Conservation (phyloP, 2,329 filamentous ascomycete genomes). For the Microcera coccophila region DNA sequence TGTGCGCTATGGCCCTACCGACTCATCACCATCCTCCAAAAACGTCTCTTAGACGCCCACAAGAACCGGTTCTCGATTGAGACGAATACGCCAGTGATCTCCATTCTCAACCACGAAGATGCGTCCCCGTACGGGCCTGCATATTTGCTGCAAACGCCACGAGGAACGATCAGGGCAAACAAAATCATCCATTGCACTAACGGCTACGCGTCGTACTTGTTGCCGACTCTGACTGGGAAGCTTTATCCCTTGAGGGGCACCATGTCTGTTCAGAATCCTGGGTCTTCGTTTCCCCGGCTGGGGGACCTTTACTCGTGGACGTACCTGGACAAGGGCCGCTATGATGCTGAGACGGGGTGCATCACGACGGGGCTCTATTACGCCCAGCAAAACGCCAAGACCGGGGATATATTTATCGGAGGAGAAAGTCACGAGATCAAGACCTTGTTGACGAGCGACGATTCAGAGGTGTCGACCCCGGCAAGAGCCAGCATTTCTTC, state of each 20-base stretch:
- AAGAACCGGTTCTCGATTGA: conserved; percentile 31
- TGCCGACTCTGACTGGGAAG: conserved; percentile 43
- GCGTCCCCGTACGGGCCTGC: no score
- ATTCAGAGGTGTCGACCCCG: conserved; percentile 34
- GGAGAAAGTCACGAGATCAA: conserved; percentile 40
- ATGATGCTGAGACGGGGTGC: conserved; percentile 45
- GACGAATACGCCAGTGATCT: conserved; percentile 31
- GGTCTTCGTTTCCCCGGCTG: conserved; percentile 21
- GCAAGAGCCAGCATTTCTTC: conserved; percentile 32
- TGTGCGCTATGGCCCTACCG: conserved; percentile 1
- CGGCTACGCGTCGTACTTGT: conserved; percentile 45
- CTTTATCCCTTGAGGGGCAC: conserved; percentile 40
- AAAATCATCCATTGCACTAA: conserved; percentile 56
- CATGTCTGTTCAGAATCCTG: conserved; percentile 45
- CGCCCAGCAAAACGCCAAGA: conserved; percentile 17
- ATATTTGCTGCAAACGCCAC: conserved; percentile 41
- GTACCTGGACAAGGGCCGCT: conserved; percentile 37
- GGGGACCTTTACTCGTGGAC: conserved; percentile 42
- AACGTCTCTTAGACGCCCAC: conserved; percentile 32
- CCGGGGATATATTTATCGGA: conserved; percentile 46
- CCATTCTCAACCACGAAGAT: conserved; percentile 20
- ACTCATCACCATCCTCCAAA: conserved; percentile 32
- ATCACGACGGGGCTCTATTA: conserved; percentile 21
- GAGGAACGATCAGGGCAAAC: conserved; percentile 40
- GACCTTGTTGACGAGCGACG: conserved; percentile 41